Evolutionary conservation across 495 filamentous ascomycete species (phyloP), one percentile per base, ranked within the genome.

Genomic region (Penicillium salamii): DNA sequence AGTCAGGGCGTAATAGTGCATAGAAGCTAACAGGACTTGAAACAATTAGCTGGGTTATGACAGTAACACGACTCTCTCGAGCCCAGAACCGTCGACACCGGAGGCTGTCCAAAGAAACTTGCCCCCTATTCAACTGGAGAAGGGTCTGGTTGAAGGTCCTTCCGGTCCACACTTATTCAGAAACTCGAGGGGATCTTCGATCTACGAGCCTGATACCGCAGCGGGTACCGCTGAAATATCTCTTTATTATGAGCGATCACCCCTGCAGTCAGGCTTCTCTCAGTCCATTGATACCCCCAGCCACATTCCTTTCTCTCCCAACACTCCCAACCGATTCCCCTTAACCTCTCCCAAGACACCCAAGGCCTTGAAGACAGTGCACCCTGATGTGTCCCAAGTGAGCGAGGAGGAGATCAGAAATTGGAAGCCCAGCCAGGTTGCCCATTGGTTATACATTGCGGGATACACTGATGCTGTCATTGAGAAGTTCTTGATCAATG

Each of bases 151-250:
- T 40, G 59, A 63, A 29, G 91, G 91, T 18, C 91, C 91, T 5
- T 77, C 74, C 52, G 91, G 91, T 4, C 91, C 91, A 3, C 91
- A 96, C 71, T 75, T 97, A n/a, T 97, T 97, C 70, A 80, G 89
- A 47, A 74, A 71, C 26, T 74, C 70, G 9, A 52, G 37, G 20
- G 54, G 53, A 13, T 59, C 52, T 0, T 26, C 42, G 1, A 39
- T 51, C 9, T 36, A 7, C 35, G 62, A 66, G 75, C 43, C 74
- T 65, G 42, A 72, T 14, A 63, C 69, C 9, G 66, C 70, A 35
- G 85, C 74, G 65, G 42, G 72, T 14, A 63, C 69, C 9, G 65
- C 70, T 29, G 85, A 88, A 49, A 78, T 82, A 24, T 72, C 79
- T 50, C 76, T 84, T 56, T 76, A 81, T 39, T 77, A 91, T 31